Percentiles rank a stretch among this genome's conserved stretches.
Evolutionary conservation across 331 rosid genomes (phyloP).

Genomic region (Quercus lobata): DNA sequence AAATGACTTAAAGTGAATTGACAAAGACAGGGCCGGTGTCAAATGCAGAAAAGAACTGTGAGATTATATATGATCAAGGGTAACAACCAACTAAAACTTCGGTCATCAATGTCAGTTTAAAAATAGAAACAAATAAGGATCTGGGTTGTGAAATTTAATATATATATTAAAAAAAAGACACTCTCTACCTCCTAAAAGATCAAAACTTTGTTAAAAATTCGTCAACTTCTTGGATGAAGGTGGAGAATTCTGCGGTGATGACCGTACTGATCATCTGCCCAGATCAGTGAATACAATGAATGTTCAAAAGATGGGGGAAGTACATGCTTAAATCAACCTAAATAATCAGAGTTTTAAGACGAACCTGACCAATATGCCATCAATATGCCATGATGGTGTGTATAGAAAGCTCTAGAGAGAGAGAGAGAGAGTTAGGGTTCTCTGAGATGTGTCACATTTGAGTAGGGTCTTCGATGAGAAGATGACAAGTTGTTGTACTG

Average conservation of each 20-base stretch:
- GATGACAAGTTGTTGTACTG: not conserved
- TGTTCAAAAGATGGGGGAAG: not conserved
- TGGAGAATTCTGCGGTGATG: not conserved
- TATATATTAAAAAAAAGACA: too few species aligned
- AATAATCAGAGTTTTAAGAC: not conserved
- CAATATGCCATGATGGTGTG: not conserved
- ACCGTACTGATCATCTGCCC: conserved; percentile 6
- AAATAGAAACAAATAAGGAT: not conserved
- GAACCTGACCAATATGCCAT: conserved; percentile 25
- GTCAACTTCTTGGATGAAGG: not conserved
- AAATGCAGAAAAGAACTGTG: not conserved
- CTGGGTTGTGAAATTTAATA: not conserved
- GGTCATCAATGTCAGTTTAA: not conserved
- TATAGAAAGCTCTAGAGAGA: not conserved
- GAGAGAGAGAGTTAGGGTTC: conserved; percentile 14
- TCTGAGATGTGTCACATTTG: conserved; percentile 2
- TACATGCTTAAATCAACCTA: not conserved
- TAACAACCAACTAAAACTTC: conserved; percentile 8
- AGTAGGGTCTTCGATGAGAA: not conserved
- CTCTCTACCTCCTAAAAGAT: not conserved
- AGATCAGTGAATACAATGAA: not conserved
- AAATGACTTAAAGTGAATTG: not conserved
- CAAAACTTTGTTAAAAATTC: not conserved
- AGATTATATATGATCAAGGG: not conserved
- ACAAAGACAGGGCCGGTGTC: not conserved